A percentile compares a stretch with the other conserved stretches of the same genome.
These are phyloP conservation scores for Nannizziopsis arthrosporioides DNA, from an alignment of 2,329 filamentous ascomycete species.

Conservation along the genomic window DNA sequence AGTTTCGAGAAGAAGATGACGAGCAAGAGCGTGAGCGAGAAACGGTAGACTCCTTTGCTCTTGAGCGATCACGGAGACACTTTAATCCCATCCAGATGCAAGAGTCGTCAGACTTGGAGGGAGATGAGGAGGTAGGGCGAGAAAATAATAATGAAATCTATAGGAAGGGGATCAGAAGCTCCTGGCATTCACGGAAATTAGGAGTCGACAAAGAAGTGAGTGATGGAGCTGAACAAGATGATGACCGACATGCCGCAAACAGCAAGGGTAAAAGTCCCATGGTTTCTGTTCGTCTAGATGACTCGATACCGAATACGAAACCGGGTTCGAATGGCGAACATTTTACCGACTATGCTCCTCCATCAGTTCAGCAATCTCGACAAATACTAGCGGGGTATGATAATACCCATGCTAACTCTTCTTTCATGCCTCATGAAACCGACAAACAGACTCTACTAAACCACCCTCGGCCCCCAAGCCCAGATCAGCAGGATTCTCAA, in stretches of 20 bases:
- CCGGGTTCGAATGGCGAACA: conserved; percentile 35
- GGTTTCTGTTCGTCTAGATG: conserved; percentile 77
- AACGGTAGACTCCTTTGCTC: conserved; percentile 83
- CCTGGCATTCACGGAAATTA: conserved; percentile 43
- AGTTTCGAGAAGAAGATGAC: conserved; percentile 86
- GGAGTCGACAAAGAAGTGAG: conserved; percentile 27
- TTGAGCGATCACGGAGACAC: conserved; percentile 79
- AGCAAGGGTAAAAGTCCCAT: conserved; percentile 54
- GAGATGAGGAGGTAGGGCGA: conserved; percentile 41
- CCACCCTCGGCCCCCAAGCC: conserved; percentile 37
- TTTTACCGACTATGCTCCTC: conserved; percentile 38
- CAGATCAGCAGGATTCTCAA: conserved; percentile 44
- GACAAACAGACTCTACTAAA: conserved; percentile 40
- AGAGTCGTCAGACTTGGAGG: conserved; percentile 74
- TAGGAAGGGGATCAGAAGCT: conserved; percentile 44
- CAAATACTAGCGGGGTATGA: conserved; percentile 32
- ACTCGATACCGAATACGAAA: conserved; percentile 40
- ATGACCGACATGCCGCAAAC: conserved; percentile 26
- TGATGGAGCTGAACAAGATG: conserved; percentile 22
- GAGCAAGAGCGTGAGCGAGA: conserved; percentile 82
- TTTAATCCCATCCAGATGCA: conserved; percentile 74
- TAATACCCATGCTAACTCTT: conserved; percentile 29
- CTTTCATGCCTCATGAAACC: conserved; percentile 40
- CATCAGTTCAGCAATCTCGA: conserved; percentile 46
- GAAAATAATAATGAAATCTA: conserved; percentile 41